These are phyloP conservation scores for Tephrocybe sp. DNA, from an alignment of 768 basidiomycete genomes.

Conservation along the genomic window DNA sequence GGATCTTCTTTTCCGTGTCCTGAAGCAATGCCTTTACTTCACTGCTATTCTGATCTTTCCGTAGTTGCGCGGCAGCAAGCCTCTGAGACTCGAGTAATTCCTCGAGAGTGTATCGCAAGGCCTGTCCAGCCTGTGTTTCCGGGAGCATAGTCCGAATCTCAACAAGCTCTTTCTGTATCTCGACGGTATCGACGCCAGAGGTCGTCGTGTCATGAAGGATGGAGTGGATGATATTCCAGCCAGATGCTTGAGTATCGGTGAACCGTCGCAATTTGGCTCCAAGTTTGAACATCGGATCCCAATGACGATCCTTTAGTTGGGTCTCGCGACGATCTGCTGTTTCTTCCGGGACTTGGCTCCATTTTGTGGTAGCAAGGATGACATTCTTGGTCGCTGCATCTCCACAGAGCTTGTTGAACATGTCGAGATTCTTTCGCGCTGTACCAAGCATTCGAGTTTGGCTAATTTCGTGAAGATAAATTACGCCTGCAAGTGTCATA, in stretches of 20 bases:
- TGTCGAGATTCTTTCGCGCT: constrained; percentile 13
- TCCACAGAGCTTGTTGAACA: constrained; percentile 15
- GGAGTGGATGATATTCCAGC: constrained; percentile 24
- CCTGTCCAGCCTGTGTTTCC: constrained; percentile 22
- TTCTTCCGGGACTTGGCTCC: constrained; percentile 25
- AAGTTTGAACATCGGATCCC: constrained; percentile 20
- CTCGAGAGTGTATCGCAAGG: constrained; percentile 15
- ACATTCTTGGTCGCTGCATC: constrained; percentile 5
- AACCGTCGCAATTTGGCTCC: constrained; percentile 26
- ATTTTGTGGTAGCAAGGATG: constrained; percentile 28
- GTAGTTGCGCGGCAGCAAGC: too few species aligned
- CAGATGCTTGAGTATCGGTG: constrained; percentile 16
- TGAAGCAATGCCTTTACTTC: constrained; percentile 14
- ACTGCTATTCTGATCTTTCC: constrained; percentile 3
- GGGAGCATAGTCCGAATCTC: constrained; percentile 18
- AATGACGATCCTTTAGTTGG: constrained; percentile 27
- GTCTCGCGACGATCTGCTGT: constrained; percentile 24
- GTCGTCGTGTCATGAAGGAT: constrained; percentile 10
- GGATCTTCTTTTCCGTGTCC: constrained; percentile 16
- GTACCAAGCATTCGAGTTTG: constrained; percentile 18
- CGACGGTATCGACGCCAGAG: constrained; percentile 13
- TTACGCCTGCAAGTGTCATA: constrained; percentile 10
- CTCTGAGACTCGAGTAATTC: constrained; percentile 13
- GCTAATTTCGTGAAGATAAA: constrained; percentile 14
- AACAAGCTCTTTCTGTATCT: constrained; percentile 24